Base-by-base conservation (phyloP, 2,329 filamentous ascomycete species). In the Sclerotinia subarctica region DNA sequence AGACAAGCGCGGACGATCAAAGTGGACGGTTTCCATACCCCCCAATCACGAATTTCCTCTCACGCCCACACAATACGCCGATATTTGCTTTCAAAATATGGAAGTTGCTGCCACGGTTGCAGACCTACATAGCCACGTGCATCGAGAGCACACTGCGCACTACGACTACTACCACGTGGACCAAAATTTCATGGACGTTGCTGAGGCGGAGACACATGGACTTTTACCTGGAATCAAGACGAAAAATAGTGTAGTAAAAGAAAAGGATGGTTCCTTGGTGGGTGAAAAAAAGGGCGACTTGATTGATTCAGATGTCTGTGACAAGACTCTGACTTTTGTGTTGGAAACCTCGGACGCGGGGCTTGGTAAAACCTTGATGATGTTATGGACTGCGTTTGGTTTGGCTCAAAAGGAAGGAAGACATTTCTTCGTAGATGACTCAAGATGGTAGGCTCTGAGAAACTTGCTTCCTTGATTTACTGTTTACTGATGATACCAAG, bases 1-100 rank as follows among this genome's bases (percentile, higher is more conserved):
- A 19, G 90, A 93, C 78, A 80, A 81, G 35, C 81, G 82, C 56
- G 90, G 90, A 3, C 84, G 83, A 64, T 82, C 87, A 15, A 89
- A 86, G 76, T 96, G 93, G 93, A 95, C 92, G 0, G 85, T 96
- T 15, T 93, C 87, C 1, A 93, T 96, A 49, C 92, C 92, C 0
- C 81, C 84, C 8, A 83, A 83, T 68, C 81, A 84, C 57, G 81
- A 82, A 4, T 94, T 94, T 69, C 92, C 92, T 1, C 78, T 95
- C 2, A 78, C 82, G 0, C 84, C 86, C 26, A 78, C 83, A 13
- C 85, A 92, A 70, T 95, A 95, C 75, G 79, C 82, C 19, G 85
- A 89, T 53, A 89, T 96, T 69, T 91, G 89, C 76, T 81, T 80
- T 38, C 87, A 90, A 72, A 90, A 89, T 62, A 84, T 83, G 69